Base-by-base conservation (phyloP, 371 early-diverging fungal genomes). In the Mortierella sp. region DNA sequence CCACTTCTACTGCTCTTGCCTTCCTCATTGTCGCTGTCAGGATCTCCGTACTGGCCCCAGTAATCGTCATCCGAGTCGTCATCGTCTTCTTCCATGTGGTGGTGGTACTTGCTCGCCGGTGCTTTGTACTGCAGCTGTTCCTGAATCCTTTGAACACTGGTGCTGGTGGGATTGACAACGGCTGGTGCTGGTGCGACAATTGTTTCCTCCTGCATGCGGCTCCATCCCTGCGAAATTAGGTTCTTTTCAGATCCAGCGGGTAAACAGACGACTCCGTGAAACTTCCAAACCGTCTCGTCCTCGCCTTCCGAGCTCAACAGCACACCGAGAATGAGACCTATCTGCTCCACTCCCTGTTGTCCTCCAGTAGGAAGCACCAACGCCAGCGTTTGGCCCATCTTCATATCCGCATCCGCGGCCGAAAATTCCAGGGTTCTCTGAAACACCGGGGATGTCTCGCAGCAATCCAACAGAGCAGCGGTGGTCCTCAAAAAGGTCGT, bases 41-140 rank as follows among this genome's bases (percentile, higher is more conserved):
- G 48, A 31, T 83, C 79, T 34, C 77, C 78, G 43, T 85, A 85
- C 34, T 85, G 85, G 24, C 81, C 85, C 85, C 85, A 85, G 28
- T 85, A 85, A 26, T 85, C 81, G 14, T 69, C 77, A 16, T 81
- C 85, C 28, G 78, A 76, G 50, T 78, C 67, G 5, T 67, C 64
- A 9, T 64, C 67, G 1, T 67, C 67, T 24, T 67, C 82, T 2
- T 69, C 54, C 1, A 14, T 14, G 9, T 19, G 34, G 8, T 74
- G 9, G 9, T 19, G 34, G 8, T 74, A 4, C 34, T 11, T 67
- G 24, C 0, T 21, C 40, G 21, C 19, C 8, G 34, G 21, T 0
- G 21, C 3, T 19, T 34, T 61, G 43, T 6, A 40, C 1, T 61
- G 61, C 19, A 19, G 19, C 37, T 67, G 67, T 40, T 37, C 67